phyloP scores from a whole-genome alignment of 352 stramenopile genomes.

The Globisporangium spiculum region DNA sequence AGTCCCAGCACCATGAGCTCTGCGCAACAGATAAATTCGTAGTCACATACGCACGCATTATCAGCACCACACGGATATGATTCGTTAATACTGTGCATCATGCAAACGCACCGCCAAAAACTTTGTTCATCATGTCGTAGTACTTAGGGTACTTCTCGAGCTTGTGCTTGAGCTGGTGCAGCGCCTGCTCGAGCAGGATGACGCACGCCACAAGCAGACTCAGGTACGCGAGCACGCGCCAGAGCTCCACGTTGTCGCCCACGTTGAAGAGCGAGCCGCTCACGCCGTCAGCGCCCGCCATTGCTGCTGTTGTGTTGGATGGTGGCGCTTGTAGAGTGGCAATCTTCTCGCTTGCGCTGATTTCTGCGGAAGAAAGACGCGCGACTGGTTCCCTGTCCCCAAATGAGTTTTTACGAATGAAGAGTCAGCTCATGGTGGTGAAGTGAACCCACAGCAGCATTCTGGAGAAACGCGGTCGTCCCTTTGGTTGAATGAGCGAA shows the following conservation, averaged over 20 bases:
- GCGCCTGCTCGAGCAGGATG: constrained; percentile 39
- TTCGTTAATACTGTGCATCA: neutral
- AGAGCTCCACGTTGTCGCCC: constrained; percentile 51
- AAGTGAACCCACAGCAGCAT: neutral
- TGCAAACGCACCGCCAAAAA: constrained; percentile 23
- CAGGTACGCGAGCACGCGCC: constrained; percentile 45
- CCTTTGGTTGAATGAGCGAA: neutral
- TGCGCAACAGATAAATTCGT: neutral
- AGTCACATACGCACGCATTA: neutral
- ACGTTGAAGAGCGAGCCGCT: constrained; percentile 50
- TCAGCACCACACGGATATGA: neutral
- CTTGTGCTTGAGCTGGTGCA: constrained; percentile 52
- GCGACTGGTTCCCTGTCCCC: neutral
- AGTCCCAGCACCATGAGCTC: constrained; percentile 64
- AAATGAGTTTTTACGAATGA: neutral
- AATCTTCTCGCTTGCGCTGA: neutral
- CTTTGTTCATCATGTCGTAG: constrained; percentile 65
- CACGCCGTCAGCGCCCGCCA: neutral
- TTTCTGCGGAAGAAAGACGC: neutral
- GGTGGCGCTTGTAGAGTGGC: neutral
- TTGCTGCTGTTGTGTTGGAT: neutral
- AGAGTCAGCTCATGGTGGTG: neutral
- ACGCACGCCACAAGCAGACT: constrained; percentile 50
- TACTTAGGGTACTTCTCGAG: constrained; percentile 59
- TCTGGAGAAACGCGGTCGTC: neutral